A percentile compares a stretch with the other conserved stretches of the same genome.
phyloP scores from a whole-genome alignment of 2,329 filamentous ascomycete genomes.

The Penicillium palitans region DNA sequence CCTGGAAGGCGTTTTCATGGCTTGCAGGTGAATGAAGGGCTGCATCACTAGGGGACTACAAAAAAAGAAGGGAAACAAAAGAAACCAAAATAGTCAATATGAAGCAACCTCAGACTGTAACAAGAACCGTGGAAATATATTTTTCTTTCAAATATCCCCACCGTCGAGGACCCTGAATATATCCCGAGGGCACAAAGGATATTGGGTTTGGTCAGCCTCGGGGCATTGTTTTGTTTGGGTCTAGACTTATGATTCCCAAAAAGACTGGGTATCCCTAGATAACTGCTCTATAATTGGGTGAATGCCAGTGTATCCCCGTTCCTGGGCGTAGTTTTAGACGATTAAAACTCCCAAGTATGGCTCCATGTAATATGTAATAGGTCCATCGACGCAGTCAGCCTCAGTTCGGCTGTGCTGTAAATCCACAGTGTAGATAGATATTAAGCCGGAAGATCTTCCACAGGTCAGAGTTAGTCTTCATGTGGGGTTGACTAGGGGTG shows the following conservation, averaged over 20 bases:
- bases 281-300: background rate
- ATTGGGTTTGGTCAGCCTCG: background rate
- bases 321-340: background rate
- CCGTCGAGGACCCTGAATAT: background rate
- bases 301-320: background rate
- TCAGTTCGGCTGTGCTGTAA: background rate
- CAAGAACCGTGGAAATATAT: background rate
- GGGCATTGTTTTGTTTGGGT: background rate
- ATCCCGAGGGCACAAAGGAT: background rate
- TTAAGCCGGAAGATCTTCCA: background rate
- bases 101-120: background rate
- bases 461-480: background rate
- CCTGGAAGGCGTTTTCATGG: background rate
- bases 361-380: background rate
- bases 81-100: background rate
- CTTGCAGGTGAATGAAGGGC: background rate
- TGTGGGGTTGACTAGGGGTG: background rate
- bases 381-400: background rate
- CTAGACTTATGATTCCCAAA: background rate
- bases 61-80: background rate
- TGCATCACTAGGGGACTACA: background rate
- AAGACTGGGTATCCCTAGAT: conserved; percentile 1
- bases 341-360: background rate
- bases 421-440: background rate
- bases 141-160: background rate